These are phyloP conservation scores for Hypoxylon sp. DNA, from an alignment of 2,329 filamentous ascomycete genomes.

Conservation along the genomic window DNA sequence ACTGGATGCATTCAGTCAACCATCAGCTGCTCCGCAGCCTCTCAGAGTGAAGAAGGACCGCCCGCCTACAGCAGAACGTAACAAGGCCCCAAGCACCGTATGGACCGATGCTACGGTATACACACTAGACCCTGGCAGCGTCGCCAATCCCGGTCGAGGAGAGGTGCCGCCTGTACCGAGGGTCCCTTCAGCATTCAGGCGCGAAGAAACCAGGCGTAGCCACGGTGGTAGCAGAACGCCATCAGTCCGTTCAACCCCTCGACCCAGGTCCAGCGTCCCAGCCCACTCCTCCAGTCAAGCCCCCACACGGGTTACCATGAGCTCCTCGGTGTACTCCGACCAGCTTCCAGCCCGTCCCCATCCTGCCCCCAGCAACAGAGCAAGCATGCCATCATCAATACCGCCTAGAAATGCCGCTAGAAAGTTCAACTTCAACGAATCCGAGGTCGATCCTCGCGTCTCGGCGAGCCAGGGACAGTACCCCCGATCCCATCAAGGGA, in stretches of 20 bases:
- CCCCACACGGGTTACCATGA: not conserved
- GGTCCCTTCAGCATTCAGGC: slow-evolving; percentile 38
- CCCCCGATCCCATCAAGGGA: slow-evolving; percentile 25
- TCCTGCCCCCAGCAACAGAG: not conserved
- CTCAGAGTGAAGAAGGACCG: slow-evolving; percentile 36
- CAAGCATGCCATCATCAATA: not conserved
- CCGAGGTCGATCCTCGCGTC: slow-evolving; percentile 34
- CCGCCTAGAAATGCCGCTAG: slow-evolving; percentile 12
- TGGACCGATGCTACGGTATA: slow-evolving; percentile 49
- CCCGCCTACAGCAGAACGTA: not conserved
- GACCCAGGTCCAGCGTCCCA: not conserved
- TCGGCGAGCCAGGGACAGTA: slow-evolving; percentile 35
- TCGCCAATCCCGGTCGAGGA: not conserved
- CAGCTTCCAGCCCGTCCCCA: slow-evolving; percentile 3
- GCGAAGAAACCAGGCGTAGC: not conserved
- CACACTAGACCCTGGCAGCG: slow-evolving; percentile 27
- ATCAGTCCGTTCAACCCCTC: not conserved
- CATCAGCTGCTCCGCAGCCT: slow-evolving; percentile 42
- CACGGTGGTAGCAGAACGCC: not conserved
- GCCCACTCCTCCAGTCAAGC: not conserved
- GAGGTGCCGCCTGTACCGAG: slow-evolving; percentile 42
- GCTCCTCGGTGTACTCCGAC: slow-evolving; percentile 22
- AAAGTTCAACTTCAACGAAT: slow-evolving; percentile 36
- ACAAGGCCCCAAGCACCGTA: slow-evolving; percentile 1
- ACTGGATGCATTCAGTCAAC: slow-evolving; percentile 16